Evolutionary conservation across 2,329 filamentous ascomycete genomes (phyloP).

Genomic region (Beauveria asiatica): DNA sequence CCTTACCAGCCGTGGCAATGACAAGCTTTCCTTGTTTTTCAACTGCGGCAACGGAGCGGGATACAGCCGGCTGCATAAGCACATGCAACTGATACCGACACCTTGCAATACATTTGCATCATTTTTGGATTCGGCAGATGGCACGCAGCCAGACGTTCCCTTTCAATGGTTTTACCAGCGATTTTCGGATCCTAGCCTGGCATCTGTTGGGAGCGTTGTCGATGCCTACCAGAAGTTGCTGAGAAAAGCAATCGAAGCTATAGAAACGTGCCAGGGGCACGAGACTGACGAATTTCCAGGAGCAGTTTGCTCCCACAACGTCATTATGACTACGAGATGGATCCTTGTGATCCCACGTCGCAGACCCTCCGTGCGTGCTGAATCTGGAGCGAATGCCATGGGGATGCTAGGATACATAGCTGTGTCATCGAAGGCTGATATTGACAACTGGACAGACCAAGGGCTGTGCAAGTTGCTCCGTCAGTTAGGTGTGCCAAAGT

Average conservation of each 20-base stretch:
- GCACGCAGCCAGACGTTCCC: conserved; percentile 19
- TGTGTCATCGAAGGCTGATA: conserved; percentile 4
- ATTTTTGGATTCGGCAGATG: conserved; percentile 16
- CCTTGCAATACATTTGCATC: conserved; percentile 20
- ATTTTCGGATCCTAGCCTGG: not conserved
- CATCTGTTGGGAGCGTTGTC: conserved; percentile 12
- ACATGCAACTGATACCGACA: conserved; percentile 34
- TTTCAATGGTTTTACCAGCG: conserved; percentile 26
- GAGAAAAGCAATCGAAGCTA: not conserved
- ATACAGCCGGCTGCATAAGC: conserved; percentile 40
- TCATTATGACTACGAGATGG: conserved; percentile 33
- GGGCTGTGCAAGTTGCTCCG: not conserved
- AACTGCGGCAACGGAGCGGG: conserved; percentile 37
- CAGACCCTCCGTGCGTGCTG: conserved; percentile 21
- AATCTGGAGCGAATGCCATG: conserved; percentile 33
- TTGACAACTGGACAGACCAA: conserved; percentile 8
- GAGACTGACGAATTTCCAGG: conserved; percentile 1
- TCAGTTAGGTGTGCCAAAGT: conserved; percentile 4
- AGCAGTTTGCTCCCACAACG: conserved; percentile 32
- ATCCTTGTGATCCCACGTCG: conserved; percentile 40
- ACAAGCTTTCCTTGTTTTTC: conserved; percentile 33
- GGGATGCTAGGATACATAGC: conserved; percentile 35
- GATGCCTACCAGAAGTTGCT: conserved; percentile 21
- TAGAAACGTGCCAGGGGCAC: not conserved
- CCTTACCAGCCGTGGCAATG: conserved; percentile 19